Percentiles rank a stretch among this genome's conserved stretches.
Conservation (phyloP, 192 early-diverging fungal genomes). For the Coemansia sp. region DNA sequence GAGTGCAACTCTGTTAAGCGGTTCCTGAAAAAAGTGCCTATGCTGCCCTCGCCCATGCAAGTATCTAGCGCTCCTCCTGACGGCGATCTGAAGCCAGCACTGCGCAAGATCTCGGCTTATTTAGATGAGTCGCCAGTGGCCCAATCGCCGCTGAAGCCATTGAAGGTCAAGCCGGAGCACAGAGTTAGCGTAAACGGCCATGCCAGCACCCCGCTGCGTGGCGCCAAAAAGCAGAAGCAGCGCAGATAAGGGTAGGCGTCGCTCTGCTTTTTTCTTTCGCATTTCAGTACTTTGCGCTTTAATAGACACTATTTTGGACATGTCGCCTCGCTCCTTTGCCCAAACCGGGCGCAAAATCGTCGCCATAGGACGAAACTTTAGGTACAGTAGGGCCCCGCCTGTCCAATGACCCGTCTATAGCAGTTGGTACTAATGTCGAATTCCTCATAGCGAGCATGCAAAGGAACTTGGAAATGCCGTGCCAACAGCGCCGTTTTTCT, state of each 20-base stretch:
- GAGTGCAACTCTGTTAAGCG: conserved; percentile 51
- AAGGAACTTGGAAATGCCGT: conserved; percentile 92
- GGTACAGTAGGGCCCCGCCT: conserved; percentile 40
- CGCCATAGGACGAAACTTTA: conserved; percentile 90
- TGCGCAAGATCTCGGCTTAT: conserved; percentile 52
- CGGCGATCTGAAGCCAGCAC: conserved; percentile 25
- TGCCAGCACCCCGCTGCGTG: conserved; percentile 1
- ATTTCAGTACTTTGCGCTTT: neutral
- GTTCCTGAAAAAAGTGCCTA: conserved; percentile 46
- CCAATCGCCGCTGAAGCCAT: conserved; percentile 12
- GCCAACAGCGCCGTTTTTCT: conserved; percentile 85
- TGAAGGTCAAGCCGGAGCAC: neutral
- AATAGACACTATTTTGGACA: conserved; percentile 4
- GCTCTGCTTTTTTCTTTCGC: neutral
- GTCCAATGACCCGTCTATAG: neutral
- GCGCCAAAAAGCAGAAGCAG: conserved; percentile 6
- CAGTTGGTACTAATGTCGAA: neutral
- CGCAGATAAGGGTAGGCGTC: neutral
- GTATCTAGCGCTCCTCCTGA: conserved; percentile 5
- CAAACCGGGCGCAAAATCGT: conserved; percentile 82
- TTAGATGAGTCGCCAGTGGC: neutral
- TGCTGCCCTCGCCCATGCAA: conserved; percentile 26
- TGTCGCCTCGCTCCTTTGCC: conserved; percentile 39
- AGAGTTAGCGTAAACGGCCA: conserved; percentile 14
- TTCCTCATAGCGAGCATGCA: conserved; percentile 73